Conservation (phyloP, 768 basidiomycete genomes). For the Pholiota microspora region DNA sequence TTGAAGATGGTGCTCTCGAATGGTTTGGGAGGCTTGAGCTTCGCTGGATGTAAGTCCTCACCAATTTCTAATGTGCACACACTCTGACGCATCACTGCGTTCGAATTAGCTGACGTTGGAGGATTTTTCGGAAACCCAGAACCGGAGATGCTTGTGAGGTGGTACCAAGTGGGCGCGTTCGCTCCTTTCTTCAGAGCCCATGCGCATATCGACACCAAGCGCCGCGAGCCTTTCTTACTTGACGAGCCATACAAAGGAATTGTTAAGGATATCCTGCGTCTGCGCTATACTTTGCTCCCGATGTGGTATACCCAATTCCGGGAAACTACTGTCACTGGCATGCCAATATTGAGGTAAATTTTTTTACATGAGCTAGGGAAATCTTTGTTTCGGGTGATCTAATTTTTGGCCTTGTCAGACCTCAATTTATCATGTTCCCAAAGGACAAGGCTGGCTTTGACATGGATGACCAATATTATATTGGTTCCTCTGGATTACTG, state of each 20-base stretch:
- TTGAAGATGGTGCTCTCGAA: constrained; percentile 91
- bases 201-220: constrained; percentile 96
- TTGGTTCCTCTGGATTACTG: constrained; percentile 85
- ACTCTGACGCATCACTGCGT: constrained; percentile 6
- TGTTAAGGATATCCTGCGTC: constrained; percentile 70
- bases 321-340: constrained; percentile 77
- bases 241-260: constrained; percentile 89
- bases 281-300: constrained; percentile 85
- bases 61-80: neutral
- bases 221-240: constrained; percentile 91
- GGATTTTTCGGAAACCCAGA: constrained; percentile 98
- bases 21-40: constrained; percentile 87
- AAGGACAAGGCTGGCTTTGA: constrained; percentile 82
- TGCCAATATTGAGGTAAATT: constrained; percentile 77
- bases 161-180: constrained; percentile 96
- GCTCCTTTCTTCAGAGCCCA: constrained; percentile 98
- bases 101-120: constrained; percentile 82
- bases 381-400: neutral
- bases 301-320: constrained; percentile 98
- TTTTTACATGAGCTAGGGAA: neutral
- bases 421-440: constrained; percentile 96
- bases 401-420: constrained; percentile 42
- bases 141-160: constrained; percentile 91
- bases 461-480: constrained; percentile 92
- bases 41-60: constrained; percentile 74